phyloP scores from a whole-genome alignment of 1,139 yeast species.

The Taphrina deformans region DNA sequence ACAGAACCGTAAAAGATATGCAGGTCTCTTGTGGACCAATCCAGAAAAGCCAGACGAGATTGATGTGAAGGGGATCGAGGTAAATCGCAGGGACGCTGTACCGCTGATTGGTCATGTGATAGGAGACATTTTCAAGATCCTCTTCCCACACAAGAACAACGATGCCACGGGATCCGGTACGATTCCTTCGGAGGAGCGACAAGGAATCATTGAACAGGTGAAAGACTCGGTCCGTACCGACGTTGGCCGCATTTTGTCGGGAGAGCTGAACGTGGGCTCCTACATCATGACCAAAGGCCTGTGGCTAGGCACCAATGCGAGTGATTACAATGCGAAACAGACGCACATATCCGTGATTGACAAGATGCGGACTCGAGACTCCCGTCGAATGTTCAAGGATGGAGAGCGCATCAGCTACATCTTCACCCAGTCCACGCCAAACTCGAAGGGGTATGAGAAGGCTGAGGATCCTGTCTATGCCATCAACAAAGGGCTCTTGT shows the following conservation, averaged over 20 bases:
- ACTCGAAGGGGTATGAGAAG: constrained; percentile 29
- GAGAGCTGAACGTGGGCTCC: constrained; percentile 17
- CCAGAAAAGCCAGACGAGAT: constrained; percentile 15
- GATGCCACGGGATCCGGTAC: neutral
- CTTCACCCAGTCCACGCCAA: constrained; percentile 25
- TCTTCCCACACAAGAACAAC: constrained; percentile 26
- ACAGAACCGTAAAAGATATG: constrained; percentile 29
- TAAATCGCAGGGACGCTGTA: constrained; percentile 32
- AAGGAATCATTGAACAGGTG: constrained; percentile 9
- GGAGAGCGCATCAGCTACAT: constrained; percentile 29
- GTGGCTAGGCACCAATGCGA: constrained; percentile 32
- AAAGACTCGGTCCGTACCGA: constrained; percentile 20
- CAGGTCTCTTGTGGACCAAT: constrained; percentile 29
- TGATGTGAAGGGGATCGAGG: constrained; percentile 33
- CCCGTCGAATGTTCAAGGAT: constrained; percentile 16
- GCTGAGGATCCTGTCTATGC: constrained; percentile 32
- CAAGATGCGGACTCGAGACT: constrained; percentile 16
- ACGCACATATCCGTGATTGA: constrained; percentile 32
- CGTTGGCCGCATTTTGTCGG: constrained; percentile 4
- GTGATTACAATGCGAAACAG: constrained; percentile 23
- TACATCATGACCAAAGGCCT: constrained; percentile 33
- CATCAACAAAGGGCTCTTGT: constrained; percentile 15
- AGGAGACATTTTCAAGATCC: constrained; percentile 21
- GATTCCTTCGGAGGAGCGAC: constrained; percentile 3
- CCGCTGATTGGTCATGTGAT: constrained; percentile 25